Percentiles rank a stretch among this genome's conserved stretches.
Conservation (phyloP, 2,329 filamentous ascomycete species). For the Hymenoscyphus scutula region DNA sequence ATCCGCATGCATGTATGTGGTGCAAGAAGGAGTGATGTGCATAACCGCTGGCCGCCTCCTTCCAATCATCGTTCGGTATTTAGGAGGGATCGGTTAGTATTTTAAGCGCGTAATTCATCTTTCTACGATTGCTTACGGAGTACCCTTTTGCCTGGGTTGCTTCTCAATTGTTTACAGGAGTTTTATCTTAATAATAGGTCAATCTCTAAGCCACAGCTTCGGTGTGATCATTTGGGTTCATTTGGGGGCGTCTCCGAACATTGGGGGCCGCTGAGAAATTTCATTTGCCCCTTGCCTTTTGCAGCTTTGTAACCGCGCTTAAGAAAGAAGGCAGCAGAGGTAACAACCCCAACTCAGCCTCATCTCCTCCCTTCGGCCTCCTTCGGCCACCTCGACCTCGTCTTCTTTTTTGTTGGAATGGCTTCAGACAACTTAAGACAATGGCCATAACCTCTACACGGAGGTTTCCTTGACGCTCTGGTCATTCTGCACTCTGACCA, state of each 20-base stretch:
- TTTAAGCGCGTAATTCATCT: too few species aligned
- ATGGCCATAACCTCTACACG: background rate
- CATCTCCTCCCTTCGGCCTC: background rate
- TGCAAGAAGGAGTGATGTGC: too few species aligned
- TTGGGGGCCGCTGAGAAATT: slow-evolving; percentile 1
- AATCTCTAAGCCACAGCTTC: too few species aligned
- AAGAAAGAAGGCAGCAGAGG: background rate
- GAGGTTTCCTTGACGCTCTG: background rate
- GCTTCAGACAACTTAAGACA: background rate
- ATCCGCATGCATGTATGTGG: too few species aligned
- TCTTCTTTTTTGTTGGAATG: background rate
- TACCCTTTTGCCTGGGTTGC: too few species aligned
- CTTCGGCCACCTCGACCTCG: background rate
- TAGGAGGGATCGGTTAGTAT: too few species aligned
- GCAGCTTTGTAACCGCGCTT: background rate
- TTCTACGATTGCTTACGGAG: too few species aligned
- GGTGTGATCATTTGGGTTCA: too few species aligned
- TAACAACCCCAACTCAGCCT: background rate
- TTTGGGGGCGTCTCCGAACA: background rate
- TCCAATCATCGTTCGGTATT: too few species aligned
- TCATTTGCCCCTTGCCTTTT: background rate
- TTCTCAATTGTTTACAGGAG: too few species aligned
- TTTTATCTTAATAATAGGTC: too few species aligned
- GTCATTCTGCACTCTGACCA: slow-evolving; percentile 5
- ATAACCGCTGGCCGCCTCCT: too few species aligned